These are phyloP conservation scores for Allium fistulosum DNA, from an alignment of 106 monocot species.

Conservation along the genomic window DNA sequence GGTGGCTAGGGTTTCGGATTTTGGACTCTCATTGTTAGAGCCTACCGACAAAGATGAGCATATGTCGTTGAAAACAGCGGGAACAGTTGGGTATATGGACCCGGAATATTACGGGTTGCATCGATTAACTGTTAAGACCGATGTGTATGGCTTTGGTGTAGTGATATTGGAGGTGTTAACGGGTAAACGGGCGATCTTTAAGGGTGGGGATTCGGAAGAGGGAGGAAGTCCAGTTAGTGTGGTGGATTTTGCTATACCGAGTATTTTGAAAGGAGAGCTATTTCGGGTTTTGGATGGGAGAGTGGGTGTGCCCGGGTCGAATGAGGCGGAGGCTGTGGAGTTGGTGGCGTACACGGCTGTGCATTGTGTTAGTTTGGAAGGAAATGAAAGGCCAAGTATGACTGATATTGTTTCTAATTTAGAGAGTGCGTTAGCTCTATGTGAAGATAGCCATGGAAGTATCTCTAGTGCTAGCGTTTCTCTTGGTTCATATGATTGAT, in stretches of 20 bases:
- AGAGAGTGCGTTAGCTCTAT: constrained; percentile 64
- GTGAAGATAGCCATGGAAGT: constrained; percentile 45
- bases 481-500: constrained; percentile 30
- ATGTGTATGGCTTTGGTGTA: constrained; percentile 80
- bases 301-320: constrained; percentile 12
- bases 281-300: constrained; percentile 42
- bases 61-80: constrained; percentile 41
- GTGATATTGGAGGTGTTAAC: constrained; percentile 81
- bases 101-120: constrained; percentile 88
- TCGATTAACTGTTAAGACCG: constrained; percentile 77
- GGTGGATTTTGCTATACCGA: constrained; percentile 64
- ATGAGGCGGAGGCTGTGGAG: constrained; percentile 79
- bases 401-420: constrained; percentile 60
- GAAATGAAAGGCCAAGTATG: constrained; percentile 65
- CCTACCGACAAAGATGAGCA: constrained; percentile 15
- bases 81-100: constrained; percentile 93
- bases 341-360: constrained; percentile 66
- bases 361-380: constrained; percentile 67
- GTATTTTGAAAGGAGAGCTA: constrained; percentile 45
- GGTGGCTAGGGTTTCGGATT: constrained; percentile 71
- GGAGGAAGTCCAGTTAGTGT: constrained; percentile 32
- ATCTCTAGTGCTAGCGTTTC: constrained; percentile 39
- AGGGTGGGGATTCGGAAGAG: constrained; percentile 7
- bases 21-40: constrained; percentile 63
- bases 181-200: constrained; percentile 51